These are phyloP conservation scores for Angomonas deanei DNA, from an alignment of 208 protist species.

Conservation along the genomic window DNA sequence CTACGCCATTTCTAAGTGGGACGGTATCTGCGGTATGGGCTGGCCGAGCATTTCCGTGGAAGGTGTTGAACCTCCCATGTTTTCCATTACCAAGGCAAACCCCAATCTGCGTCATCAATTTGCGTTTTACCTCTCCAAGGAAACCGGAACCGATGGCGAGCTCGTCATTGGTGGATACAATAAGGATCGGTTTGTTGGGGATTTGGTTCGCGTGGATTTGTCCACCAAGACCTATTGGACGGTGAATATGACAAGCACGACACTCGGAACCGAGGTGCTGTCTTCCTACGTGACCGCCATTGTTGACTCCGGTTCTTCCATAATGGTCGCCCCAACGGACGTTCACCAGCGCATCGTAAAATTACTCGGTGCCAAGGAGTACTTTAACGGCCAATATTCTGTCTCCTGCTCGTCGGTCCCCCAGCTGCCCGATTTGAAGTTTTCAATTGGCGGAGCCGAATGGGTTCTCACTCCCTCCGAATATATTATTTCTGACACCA, in stretches of 20 bases:
- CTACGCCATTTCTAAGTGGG: conserved; percentile 91
- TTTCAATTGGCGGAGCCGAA: conserved; percentile 52
- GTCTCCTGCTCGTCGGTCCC: conserved; percentile 36
- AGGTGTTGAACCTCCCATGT: conserved; percentile 67
- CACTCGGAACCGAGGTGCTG: conserved; percentile 42
- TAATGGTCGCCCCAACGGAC: conserved; percentile 84
- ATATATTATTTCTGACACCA: conserved; percentile 82
- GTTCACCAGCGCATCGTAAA: conserved; percentile 37
- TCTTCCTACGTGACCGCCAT: conserved; percentile 36
- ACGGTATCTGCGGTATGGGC: conserved; percentile 81
- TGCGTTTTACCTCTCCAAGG: conserved; percentile 72
- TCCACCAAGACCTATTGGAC: conserved; percentile 91
- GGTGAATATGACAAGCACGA: conserved; percentile 45
- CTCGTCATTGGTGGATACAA: conserved; percentile 87
- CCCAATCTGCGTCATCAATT: conserved; percentile 44
- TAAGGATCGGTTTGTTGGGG: conserved; percentile 52
- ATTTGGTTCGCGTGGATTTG: conserved; percentile 79
- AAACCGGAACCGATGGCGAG: conserved; percentile 39
- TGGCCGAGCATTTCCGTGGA: conserved; percentile 86
- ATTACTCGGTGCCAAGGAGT: conserved; percentile 36
- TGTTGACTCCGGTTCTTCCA: conserved; percentile 93
- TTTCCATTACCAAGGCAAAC: conserved; percentile 33
- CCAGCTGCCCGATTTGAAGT: conserved; percentile 58
- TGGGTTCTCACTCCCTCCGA: conserved; percentile 69
- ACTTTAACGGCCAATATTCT: conserved; percentile 37